Percentiles rank a stretch among this genome's conserved stretches.
Evolutionary conservation across 495 filamentous ascomycete genomes (phyloP).

Genomic region (Glarea lozoyensis): DNA sequence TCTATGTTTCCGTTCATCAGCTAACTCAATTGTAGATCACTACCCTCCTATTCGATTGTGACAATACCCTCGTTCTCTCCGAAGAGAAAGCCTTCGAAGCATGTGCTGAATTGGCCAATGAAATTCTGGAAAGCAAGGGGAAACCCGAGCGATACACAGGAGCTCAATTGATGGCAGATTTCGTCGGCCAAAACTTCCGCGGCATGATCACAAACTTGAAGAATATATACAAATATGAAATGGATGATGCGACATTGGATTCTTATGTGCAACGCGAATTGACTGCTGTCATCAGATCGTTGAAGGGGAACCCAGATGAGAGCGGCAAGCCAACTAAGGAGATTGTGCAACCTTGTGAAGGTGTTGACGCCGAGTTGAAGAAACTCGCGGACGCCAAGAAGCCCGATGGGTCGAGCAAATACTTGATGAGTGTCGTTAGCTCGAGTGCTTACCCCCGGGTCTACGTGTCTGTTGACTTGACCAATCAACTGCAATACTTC

Average conservation of each 20-base stretch:
- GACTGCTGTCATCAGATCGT: slow-evolving; percentile 74
- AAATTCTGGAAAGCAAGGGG: slow-evolving; percentile 63
- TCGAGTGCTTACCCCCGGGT: slow-evolving; percentile 74
- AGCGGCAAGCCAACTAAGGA: too few relatives aligned
- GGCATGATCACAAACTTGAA: slow-evolving; percentile 76
- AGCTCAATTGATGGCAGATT: slow-evolving; percentile 70
- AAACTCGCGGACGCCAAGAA: too few relatives aligned
- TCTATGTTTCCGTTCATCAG: too few relatives aligned
- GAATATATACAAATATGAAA: slow-evolving; percentile 64
- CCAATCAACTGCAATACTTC: slow-evolving; percentile 75
- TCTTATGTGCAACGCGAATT: slow-evolving; percentile 72
- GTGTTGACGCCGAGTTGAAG: slow-evolving; percentile 61
- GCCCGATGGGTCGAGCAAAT: slow-evolving; percentile 52
- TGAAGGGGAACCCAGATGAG: slow-evolving; percentile 55
- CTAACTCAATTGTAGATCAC: slow-evolving; percentile 51
- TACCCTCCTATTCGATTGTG: slow-evolving; percentile 88
- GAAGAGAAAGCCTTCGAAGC: slow-evolving; percentile 91
- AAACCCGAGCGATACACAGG: slow-evolving; percentile 70
- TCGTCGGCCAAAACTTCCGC: slow-evolving; percentile 95
- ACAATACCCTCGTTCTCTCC: slow-evolving; percentile 94
- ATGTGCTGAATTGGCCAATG: slow-evolving; percentile 86
- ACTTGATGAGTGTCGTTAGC: slow-evolving; percentile 75
- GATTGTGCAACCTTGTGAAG: slow-evolving; percentile 61
- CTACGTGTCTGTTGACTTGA: slow-evolving; percentile 70
- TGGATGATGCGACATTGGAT: slow-evolving; percentile 61